phyloP scores from a whole-genome alignment of 1,284 basidiomycete genomes.

The Pholiota adiposa region DNA sequence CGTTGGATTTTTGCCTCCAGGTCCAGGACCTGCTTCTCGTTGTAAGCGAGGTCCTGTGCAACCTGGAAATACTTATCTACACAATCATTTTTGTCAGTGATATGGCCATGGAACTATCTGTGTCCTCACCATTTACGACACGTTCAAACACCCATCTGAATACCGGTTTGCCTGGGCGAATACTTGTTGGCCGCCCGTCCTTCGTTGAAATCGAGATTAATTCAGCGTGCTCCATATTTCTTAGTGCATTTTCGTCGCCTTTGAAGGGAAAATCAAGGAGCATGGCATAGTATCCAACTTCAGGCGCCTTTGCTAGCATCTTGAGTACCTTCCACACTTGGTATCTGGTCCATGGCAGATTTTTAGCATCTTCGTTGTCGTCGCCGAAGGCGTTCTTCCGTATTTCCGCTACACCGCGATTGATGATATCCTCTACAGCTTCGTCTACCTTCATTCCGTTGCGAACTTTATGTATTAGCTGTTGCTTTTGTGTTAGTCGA shows the following conservation, averaged over 20 bases:
- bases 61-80: constrained; percentile 80
- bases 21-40: constrained; percentile 71
- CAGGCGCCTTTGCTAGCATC: constrained; percentile 68
- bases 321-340: constrained; percentile 91
- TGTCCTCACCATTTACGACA: constrained; percentile 69
- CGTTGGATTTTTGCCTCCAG: constrained; percentile 69
- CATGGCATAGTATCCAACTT: constrained; percentile 86
- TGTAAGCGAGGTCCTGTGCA: constrained; percentile 81
- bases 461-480: constrained; percentile 87
- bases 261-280: constrained; percentile 91
- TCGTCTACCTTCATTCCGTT: constrained; percentile 76
- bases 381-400: constrained; percentile 94
- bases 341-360: constrained; percentile 81
- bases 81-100: constrained; percentile 3
- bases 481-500: background rate
- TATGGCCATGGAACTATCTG: background rate
- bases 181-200: constrained; percentile 83
- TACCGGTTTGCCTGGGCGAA: constrained; percentile 91
- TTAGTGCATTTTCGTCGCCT: constrained; percentile 81
- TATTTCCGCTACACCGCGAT: constrained; percentile 80
- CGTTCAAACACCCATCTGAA: constrained; percentile 85
- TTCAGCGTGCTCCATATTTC: constrained; percentile 90
- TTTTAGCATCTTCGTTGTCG: constrained; percentile 85
- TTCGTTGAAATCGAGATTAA: constrained; percentile 80
- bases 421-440: constrained; percentile 89